Base-by-base conservation (phyloP, 1,139 yeast genomes). In the Yamadazyma spencermartinsiae region DNA sequence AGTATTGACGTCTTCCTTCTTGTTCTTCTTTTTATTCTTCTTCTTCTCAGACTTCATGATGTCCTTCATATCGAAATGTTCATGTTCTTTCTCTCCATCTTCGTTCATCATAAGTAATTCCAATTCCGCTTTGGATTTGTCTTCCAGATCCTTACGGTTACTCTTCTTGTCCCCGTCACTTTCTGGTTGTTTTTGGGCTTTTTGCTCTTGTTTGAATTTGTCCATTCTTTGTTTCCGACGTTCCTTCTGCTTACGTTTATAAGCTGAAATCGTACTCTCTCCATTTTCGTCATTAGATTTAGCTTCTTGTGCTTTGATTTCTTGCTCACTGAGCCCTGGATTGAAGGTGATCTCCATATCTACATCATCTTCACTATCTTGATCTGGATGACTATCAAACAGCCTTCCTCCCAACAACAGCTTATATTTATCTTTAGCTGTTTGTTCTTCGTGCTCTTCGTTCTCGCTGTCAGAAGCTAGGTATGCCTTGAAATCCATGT, bases 331-430 rank as follows among this genome's bases (percentile, higher is more conserved):
- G 36, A 88, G 64, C 4, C 90, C 97, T 2, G 98, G 97, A 29
- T 90, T 88, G 61, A 94, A 94, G 0, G 98, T 89, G 50, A 94
- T 86, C 58, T 92, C 98, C 89, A 92, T 85, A 55, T 90, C 98
- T 12, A 87, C 83, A 36, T 85, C 96, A 28, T 68, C 82, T 21
- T 77, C 85, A 4, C 68, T 76, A 3, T 67, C 77, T 4, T 65
- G 71, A 2, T 47, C 55, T 2, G 53, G 60, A 18, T 63, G 61
- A 35, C 63, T 64, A 36, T 66, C 61, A 31, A 49, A 51, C 38
- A 70, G 62, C 18, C 75, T 65, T 6, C 68, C 66, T 7, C 80
- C 81, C 20, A 82, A 74, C 33, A 88, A 65, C 30, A 74, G 74
- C 52, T 80, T 79, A 58, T 89, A 85, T 56, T 84, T 87, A 45